A percentile compares a stretch with the other conserved stretches of the same genome.
phyloP scores from a whole-genome alignment of 805 yeast species.

The Yueomyces sp. region DNA sequence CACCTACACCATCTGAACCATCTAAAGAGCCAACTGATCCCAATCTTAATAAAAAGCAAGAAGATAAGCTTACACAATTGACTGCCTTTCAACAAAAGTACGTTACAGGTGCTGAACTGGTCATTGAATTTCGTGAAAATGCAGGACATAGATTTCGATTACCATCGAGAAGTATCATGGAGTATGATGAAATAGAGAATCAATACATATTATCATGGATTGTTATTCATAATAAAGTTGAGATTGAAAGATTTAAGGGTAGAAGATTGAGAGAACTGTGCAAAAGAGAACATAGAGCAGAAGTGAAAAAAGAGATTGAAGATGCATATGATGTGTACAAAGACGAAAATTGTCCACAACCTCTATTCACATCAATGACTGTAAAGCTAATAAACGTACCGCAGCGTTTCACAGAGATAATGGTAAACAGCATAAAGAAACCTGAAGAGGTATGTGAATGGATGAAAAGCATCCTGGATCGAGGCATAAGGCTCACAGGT shows the following conservation, averaged over 20 bases:
- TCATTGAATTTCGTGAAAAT: conserved; percentile 76
- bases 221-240: conserved; percentile 19
- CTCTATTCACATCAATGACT: conserved; percentile 47
- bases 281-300: conserved; percentile 8
- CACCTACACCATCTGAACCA: background rate
- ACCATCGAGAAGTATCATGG: conserved; percentile 69
- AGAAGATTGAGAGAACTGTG: conserved; percentile 9
- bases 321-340: conserved; percentile 15
- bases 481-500: conserved; percentile 47
- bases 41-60: conserved; percentile 1
- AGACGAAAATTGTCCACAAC: conserved; percentile 25
- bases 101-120: conserved; percentile 52
- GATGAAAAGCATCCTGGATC: conserved; percentile 48
- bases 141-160: conserved; percentile 58
- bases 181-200: conserved; percentile 25
- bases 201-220: conserved; percentile 23
- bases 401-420: conserved; percentile 44
- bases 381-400: conserved; percentile 57
- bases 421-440: conserved; percentile 51
- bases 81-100: conserved; percentile 72
- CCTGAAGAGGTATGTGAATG: conserved; percentile 38
- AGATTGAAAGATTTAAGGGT: conserved; percentile 12
- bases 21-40: background rate
- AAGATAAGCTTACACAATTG: conserved; percentile 39
- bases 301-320: conserved; percentile 7